Conservation (phyloP, 768 basidiomycete species). For the Polyporus arcularius region DNA sequence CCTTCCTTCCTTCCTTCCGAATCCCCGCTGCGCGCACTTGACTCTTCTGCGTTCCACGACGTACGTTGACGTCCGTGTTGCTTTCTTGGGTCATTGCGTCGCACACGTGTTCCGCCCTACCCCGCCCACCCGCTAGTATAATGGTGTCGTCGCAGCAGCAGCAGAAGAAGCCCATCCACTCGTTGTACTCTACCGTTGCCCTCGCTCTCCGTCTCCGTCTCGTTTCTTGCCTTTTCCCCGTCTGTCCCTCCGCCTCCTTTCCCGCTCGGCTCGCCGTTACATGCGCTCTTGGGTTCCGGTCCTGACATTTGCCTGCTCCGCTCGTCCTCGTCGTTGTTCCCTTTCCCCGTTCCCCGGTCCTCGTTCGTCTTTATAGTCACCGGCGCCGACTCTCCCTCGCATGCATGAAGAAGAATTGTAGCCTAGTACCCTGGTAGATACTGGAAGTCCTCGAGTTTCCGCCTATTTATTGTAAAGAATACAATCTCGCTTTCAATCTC, state of each 20-base stretch:
- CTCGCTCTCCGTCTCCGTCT: constrained; percentile 3
- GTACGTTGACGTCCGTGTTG: background rate
- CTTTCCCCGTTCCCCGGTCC: background rate
- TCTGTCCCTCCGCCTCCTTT: background rate
- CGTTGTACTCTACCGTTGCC: constrained; percentile 7
- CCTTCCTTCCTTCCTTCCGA: background rate
- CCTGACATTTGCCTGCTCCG: background rate
- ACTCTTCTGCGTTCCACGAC: background rate
- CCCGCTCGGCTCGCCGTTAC: background rate
- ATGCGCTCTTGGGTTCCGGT: background rate
- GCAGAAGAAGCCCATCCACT: background rate
- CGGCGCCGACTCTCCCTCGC: background rate
- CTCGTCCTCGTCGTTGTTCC: background rate
- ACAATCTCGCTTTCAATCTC: constrained; percentile 1
- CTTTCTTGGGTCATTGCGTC: background rate
- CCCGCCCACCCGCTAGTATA: background rate
- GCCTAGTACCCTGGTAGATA: constrained; percentile 26
- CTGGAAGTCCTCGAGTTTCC: constrained; percentile 11
- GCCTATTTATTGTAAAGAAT: constrained; percentile 25
- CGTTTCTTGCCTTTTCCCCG: background rate
- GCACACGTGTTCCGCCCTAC: background rate
- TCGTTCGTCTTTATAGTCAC: background rate
- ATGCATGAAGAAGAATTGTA: constrained; percentile 17
- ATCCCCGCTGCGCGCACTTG: background rate
- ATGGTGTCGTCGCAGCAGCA: background rate